Percentiles rank a stretch among this genome's conserved stretches.
phyloP scores from a whole-genome alignment of 345 rosid genomes.

The Clausena lansium region DNA sequence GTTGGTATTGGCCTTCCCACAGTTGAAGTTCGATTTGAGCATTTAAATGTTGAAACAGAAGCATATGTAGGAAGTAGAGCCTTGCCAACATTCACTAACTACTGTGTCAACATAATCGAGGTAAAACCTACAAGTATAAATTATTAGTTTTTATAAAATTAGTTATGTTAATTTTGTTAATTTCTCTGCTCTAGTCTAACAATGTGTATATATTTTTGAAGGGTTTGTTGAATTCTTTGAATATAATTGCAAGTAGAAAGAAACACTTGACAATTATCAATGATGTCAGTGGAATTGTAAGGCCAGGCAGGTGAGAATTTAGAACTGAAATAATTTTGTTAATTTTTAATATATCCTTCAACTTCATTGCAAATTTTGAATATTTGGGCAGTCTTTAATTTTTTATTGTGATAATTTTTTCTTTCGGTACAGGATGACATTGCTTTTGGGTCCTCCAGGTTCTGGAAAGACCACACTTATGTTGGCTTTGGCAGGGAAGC shows the following conservation, averaged over 20 bases:
- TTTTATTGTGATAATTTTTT: neutral
- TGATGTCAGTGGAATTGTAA: constrained; percentile 66
- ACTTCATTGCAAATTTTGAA: neutral
- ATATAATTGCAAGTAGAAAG: constrained; percentile 48
- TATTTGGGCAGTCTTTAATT: neutral
- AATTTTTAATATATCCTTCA: neutral
- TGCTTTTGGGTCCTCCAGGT: neutral
- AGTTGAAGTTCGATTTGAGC: constrained; percentile 51
- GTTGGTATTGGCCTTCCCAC: constrained; percentile 54
- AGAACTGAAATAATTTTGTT: neutral
- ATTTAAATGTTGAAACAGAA: constrained; percentile 42
- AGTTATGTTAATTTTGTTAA: neutral
- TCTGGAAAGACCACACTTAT: neutral
- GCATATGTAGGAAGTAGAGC: constrained; percentile 45
- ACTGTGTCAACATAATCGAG: constrained; percentile 36
- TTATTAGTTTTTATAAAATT: neutral
- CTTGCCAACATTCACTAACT: constrained; percentile 44
- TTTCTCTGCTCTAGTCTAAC: neutral
- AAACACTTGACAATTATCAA: constrained; percentile 54
- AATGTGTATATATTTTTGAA: constrained; percentile 5
- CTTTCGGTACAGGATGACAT: neutral
- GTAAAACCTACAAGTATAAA: constrained; percentile 18
- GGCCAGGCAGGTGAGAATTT: constrained; percentile 56
- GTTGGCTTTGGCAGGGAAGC: neutral
- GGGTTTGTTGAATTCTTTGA: constrained; percentile 31